phyloP scores from a whole-genome alignment of 169 alveolate species.

The Sarcocystis neurona region DNA sequence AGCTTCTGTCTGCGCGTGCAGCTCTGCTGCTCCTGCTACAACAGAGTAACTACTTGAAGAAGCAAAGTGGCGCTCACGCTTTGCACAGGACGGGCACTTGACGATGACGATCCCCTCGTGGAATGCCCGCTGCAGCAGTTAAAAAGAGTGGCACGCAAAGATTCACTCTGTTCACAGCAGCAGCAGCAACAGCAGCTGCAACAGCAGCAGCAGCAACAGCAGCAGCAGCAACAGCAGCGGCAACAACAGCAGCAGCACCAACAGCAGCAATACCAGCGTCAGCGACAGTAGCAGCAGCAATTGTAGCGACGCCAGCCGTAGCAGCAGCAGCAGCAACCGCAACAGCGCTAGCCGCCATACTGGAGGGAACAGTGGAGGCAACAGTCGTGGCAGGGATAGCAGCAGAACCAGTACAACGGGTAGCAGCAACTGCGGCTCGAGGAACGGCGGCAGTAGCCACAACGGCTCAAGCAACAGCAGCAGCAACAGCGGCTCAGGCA shows the following conservation, averaged over 20 bases:
- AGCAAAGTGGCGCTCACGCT: background rate
- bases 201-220: background rate
- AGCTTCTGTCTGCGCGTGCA: background rate
- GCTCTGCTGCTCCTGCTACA: background rate
- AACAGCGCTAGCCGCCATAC: background rate
- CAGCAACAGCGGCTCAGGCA: background rate
- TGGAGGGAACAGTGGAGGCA: background rate
- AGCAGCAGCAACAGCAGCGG: background rate
- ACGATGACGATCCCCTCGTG: slow-evolving; percentile 24
- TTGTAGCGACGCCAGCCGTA: background rate
- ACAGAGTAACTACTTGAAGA: background rate
- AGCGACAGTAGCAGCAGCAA: background rate
- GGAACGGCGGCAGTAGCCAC: background rate
- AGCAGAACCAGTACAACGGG: background rate
- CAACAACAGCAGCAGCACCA: background rate
- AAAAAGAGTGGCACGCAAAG: background rate
- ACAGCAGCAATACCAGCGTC: background rate
- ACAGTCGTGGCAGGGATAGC: background rate
- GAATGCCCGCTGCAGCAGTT: background rate
- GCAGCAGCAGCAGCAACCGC: background rate
- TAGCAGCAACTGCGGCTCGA: background rate
- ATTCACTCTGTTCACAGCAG: background rate
- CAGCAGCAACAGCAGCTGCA: background rate
- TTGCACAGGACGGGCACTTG: slow-evolving; percentile 18
- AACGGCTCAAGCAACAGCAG: background rate